Evolutionary conservation across 164 flowering plant genomes (phyloP).

Genomic region (Cinnamomum chago): DNA sequence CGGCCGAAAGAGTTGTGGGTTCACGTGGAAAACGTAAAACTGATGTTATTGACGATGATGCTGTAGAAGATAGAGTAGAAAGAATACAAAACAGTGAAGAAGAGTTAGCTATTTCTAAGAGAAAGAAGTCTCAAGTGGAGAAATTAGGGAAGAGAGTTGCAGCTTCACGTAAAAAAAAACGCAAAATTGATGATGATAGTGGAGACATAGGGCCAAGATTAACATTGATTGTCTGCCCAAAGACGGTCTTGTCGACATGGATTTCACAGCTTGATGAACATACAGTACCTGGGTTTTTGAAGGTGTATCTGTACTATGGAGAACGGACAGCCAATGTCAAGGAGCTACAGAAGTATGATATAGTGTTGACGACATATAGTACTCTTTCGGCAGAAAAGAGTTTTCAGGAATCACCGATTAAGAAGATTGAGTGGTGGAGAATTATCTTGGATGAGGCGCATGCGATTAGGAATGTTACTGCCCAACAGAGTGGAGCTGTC

Average conservation of each 20-base stretch:
- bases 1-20: conserved; percentile 6
- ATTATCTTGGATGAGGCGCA: conserved; percentile 94
- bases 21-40: not conserved
- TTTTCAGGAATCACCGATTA: conserved; percentile 41
- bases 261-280: conserved; percentile 68
- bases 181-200: conserved; percentile 18
- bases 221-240: conserved; percentile 81
- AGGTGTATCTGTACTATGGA: conserved; percentile 74
- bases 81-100: conserved; percentile 32
- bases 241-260: conserved; percentile 80
- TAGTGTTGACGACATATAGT: conserved; percentile 80
- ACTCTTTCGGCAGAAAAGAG: conserved; percentile 52
- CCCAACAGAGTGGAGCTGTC: conserved; percentile 68
- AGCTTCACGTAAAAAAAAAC: conserved; percentile 31
- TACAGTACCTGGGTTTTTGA: conserved; percentile 53
- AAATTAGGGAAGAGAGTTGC: conserved; percentile 6
- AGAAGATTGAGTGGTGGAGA: conserved; percentile 73
- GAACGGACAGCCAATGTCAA: conserved; percentile 49
- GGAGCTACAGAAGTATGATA: conserved; percentile 65
- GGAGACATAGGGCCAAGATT: conserved; percentile 24
- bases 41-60: not conserved
- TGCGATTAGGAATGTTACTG: conserved; percentile 63
- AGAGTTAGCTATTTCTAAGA: conserved; percentile 10
- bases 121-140: not conserved
- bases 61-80: not conserved